Base-by-base conservation (phyloP, 2,329 filamentous ascomycete genomes). In the Pestalotiopsis sp. region DNA sequence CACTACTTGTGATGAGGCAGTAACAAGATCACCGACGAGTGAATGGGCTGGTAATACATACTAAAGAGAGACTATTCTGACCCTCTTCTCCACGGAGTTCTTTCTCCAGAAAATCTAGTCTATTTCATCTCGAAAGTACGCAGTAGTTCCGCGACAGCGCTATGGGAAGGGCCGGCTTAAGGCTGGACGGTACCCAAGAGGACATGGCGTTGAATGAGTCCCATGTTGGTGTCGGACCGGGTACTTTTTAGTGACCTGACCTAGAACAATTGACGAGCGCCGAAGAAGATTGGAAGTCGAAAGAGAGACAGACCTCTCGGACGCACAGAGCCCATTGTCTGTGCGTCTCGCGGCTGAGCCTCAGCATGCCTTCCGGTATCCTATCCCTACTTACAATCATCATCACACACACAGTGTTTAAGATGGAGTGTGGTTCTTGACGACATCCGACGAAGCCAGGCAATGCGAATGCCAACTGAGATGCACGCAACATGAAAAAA, bases 261-360 rank as follows among this genome's bases (percentile, higher is more conserved):
- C 27, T 31, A 31, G 27, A 31, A n/a, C 45, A 52, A n/a, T 52
- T 52, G 45, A 20, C 25, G 14, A 61, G 25, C 14, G 57, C 14
- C 20, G 57, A n/a, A 23, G 23, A 27, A 38, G 7, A 61, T 25
- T 17, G 14, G 13, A n/a, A 31, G 14, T 61, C 6, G 58, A 20
- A 27, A 20, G 14, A 23, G 25, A 23, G 23, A 38, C 52, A 39
- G 27, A 31, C 14, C 17, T 36, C 49, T 70, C 70, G 61, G 69
- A 70, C 66, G 69, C 73, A 70, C 70, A 72, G 62, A 71, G 69
- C 72, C 68, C 71, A 73, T 74, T 64, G 77, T 78, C 77, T 77
- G 76, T 78, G 77, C 77, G 45, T 52, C 7, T 7, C 45, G 20
- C 45, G 45, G 45, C 45, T 52, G 76, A 71, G 72, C 71, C 70